These are phyloP conservation scores for Epichloe aotearoae DNA, from an alignment of 2,329 filamentous ascomycete species.

Conservation along the genomic window DNA sequence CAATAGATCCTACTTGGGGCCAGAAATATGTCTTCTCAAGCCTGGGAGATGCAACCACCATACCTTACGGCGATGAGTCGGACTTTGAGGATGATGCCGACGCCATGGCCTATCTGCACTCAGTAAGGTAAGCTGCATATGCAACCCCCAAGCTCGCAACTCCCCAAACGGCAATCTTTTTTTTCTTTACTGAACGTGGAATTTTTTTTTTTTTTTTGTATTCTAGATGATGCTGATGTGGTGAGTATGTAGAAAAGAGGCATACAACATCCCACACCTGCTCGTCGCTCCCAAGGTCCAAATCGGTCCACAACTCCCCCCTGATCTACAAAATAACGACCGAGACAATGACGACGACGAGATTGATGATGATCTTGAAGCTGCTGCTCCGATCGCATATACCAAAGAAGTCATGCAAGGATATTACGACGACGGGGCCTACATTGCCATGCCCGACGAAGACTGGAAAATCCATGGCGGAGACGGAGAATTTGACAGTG, in stretches of 20 bases:
- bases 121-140: conserved; percentile 48
- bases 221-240: conserved; percentile 30
- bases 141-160: background rate
- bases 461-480: conserved; percentile 16
- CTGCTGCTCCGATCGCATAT: conserved; percentile 26
- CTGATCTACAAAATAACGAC: conserved; percentile 17
- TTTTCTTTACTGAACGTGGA: conserved; percentile 3
- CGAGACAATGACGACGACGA: conserved; percentile 20
- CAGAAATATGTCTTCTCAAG: conserved; percentile 60
- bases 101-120: conserved; percentile 55
- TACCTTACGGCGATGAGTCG: conserved; percentile 40
- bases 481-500: conserved; percentile 11
- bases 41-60: conserved; percentile 35
- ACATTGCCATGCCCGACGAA: conserved; percentile 45
- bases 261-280: conserved; percentile 57
- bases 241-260: conserved; percentile 55
- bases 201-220: background rate
- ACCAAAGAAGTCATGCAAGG: conserved; percentile 42
- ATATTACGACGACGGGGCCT: conserved; percentile 68
- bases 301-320: conserved; percentile 37
- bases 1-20: conserved; percentile 52
- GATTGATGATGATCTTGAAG: conserved; percentile 18
- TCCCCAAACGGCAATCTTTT: background rate
- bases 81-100: conserved; percentile 56
- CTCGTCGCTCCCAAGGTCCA: conserved; percentile 48